Percentiles rank a stretch among this genome's conserved stretches.
Evolutionary conservation across 768 basidiomycete species (phyloP).

Genomic region (Lactarius hengduanensis): DNA sequence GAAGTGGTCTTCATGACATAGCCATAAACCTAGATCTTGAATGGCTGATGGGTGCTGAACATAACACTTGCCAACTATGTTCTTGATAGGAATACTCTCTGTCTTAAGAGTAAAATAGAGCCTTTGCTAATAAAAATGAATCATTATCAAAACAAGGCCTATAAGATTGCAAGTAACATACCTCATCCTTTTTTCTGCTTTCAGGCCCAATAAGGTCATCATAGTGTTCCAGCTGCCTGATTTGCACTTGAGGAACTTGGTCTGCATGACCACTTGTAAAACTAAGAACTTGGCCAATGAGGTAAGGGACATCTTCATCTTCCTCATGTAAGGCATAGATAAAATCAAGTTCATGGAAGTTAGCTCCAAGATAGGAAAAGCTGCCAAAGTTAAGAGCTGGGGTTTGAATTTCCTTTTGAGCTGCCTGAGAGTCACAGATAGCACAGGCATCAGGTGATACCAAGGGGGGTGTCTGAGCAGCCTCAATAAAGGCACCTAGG

Average conservation of each 20-base stretch:
- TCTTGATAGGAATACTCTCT: constrained; percentile 34
- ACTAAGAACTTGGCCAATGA: constrained; percentile 56
- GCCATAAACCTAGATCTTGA: constrained; percentile 43
- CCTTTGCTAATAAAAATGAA: constrained; percentile 32
- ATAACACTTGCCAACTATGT: constrained; percentile 56
- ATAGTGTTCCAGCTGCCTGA: constrained; percentile 48
- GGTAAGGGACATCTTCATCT: constrained; percentile 38
- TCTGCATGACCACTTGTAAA: constrained; percentile 35
- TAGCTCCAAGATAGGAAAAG: constrained; percentile 42
- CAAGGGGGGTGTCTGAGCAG: constrained; percentile 39
- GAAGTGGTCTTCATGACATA: constrained; percentile 55
- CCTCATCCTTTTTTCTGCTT: constrained; percentile 21
- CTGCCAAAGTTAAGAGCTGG: constrained; percentile 36
- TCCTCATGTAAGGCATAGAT: constrained; percentile 47
- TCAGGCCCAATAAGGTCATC: constrained; percentile 38
- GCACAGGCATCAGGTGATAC: constrained; percentile 33
- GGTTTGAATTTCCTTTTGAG: constrained; percentile 5
- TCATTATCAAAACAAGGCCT: background rate
- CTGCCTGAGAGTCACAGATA: constrained; percentile 13
- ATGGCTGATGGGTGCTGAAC: constrained; percentile 41
- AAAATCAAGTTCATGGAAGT: constrained; percentile 61
- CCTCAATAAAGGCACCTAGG: constrained; percentile 45
- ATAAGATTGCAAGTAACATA: background rate
- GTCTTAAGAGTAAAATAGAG: constrained; percentile 42
- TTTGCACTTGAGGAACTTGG: constrained; percentile 34